Percentiles rank a stretch among this genome's conserved stretches.
Conservation (phyloP, 1,284 basidiomycete species). For the Rhodotorula sp. region DNA sequence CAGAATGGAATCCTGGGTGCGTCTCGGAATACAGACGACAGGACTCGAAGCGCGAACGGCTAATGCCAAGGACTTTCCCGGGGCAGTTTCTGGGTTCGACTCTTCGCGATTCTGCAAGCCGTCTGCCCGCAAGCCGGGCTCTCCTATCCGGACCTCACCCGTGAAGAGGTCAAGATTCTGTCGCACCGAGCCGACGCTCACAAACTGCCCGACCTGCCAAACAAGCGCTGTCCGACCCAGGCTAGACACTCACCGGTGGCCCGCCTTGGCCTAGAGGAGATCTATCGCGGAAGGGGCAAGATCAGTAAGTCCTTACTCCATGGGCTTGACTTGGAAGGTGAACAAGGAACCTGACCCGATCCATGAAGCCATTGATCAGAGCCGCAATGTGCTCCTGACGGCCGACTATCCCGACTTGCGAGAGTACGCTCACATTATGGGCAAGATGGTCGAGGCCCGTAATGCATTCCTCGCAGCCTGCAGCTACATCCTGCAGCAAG, state of each 20-base stretch:
- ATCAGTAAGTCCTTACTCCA: background rate
- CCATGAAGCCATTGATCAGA: background rate
- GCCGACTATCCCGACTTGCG: background rate
- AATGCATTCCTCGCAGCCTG: background rate
- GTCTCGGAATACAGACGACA: background rate
- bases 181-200: background rate
- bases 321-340: too few species aligned
- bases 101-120: background rate
- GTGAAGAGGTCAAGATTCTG: background rate
- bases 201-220: background rate
- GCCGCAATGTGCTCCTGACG: background rate
- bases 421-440: background rate
- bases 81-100: background rate
- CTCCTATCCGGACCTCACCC: background rate
- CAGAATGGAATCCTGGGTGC: conserved; percentile 3
- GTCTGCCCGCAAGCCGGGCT: background rate
- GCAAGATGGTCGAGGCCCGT: background rate
- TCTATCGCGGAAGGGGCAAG: background rate
- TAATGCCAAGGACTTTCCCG: background rate
- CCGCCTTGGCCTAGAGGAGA: background rate
- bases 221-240: background rate
- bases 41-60: too few species aligned
- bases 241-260: background rate
- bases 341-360: too few species aligned
- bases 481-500: background rate